Evolutionary conservation across 306 rosid species (phyloP), one percentile per base, ranked within the genome.

Genomic region (Prunus padus): DNA sequence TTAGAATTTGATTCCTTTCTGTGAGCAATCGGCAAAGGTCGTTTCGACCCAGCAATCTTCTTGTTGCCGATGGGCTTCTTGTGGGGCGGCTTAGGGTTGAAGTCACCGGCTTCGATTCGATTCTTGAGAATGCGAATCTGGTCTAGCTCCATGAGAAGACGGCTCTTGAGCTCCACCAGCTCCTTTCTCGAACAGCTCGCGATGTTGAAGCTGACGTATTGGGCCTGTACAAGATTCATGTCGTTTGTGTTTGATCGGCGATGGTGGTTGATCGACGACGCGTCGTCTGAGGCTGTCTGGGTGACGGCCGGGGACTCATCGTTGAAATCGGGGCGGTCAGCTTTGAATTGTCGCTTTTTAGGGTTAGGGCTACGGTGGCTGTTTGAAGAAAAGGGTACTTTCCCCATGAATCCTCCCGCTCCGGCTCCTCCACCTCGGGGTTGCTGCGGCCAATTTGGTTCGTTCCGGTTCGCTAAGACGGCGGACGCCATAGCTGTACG

Each of bases 381-480:
- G 88, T 88, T 88, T 63, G 91, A 80, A 76, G 69, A 64, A 73
- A 82, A 47, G 8, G 97, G 90, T 71, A 79, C 85, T 89, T 91
- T 92, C n/a, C 90, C 97, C 99, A 92, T 92, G 81, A 85, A 92
- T 87, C 87, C 89, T 23, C 88, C 89, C 68, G 88, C 89, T 51
- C 84, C 78, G 55, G 85, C 87, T 62, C 87, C 92, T 63, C 92
- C 91, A 72, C 81, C 86, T 85, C 86, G 81, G 49, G 88, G 87
- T 72, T 83, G 88, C 76, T 83, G 88, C 26, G 92, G 84, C 97
- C 93, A 89, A 63, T 86, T 88, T 10, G 90, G 75, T 84, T 89
- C 91, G 90, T 83, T 85, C 49, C 87, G 91, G 86, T 89, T 92
- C 40, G 88, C 89, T 77, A 90, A 28, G 77, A 95, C 93, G 71